These are phyloP conservation scores for Magnusiomyces magnusii DNA, from an alignment of 1,139 yeast genomes.

Conservation along the genomic window DNA sequence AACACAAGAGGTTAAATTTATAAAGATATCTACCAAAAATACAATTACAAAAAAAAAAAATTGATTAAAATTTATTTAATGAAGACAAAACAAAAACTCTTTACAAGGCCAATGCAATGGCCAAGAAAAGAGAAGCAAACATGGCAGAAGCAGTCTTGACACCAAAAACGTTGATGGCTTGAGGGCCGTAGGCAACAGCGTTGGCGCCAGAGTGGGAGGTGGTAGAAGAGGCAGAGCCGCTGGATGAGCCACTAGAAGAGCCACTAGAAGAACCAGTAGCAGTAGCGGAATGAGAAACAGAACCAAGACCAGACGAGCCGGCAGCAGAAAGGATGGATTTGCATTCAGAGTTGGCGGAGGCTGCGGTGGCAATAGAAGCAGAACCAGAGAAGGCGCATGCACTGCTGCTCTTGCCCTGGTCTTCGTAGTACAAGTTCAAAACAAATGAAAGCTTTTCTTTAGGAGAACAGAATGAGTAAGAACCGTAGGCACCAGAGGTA, in stretches of 20 bases:
- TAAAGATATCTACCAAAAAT: too few relatives aligned
- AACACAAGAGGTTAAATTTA: too few relatives aligned
- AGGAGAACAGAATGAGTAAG: conserved; percentile 30
- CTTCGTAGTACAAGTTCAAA: conserved; percentile 50
- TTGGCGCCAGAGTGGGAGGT: not conserved
- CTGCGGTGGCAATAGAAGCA: conserved; percentile 37
- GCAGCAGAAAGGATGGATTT: conserved; percentile 6
- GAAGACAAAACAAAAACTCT: not conserved
- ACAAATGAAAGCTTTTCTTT: conserved; percentile 57
- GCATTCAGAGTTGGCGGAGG: conserved; percentile 8
- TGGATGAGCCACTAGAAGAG: not conserved
- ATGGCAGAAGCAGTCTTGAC: conserved; percentile 1
- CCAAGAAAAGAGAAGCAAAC: not conserved
- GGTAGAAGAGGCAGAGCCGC: not conserved
- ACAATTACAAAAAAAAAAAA: too few relatives aligned
- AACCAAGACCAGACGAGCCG: conserved; percentile 1
- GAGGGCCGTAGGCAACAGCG: not conserved
- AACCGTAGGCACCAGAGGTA: conserved; percentile 45
- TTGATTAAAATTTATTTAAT: too few relatives aligned
- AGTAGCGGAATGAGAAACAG: not conserved
- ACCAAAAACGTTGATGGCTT: not conserved
- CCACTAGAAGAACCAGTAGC: conserved; percentile 6
- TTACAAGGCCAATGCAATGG: not conserved
- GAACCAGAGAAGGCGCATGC: conserved; percentile 27
- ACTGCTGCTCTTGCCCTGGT: conserved; percentile 32